phyloP scores from a whole-genome alignment of 768 basidiomycete species.

The Polyporus arcularius region DNA sequence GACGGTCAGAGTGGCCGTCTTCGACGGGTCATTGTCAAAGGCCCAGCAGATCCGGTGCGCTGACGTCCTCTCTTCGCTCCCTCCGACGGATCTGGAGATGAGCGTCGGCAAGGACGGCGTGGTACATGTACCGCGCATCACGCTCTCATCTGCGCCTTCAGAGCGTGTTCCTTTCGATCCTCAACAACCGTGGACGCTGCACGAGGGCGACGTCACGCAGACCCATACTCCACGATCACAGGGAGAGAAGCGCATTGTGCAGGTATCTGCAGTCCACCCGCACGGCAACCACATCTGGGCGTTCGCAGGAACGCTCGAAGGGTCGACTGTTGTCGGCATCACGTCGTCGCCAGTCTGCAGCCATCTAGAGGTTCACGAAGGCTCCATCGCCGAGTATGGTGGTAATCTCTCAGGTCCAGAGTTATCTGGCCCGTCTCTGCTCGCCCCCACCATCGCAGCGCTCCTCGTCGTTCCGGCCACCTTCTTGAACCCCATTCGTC shows the following conservation, averaged over 20 bases:
- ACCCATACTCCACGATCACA: background rate
- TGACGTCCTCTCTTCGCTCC: background rate
- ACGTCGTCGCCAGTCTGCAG: constrained; percentile 3
- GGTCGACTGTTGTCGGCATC: constrained; percentile 3
- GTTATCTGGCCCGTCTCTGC: background rate
- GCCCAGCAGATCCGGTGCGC: background rate
- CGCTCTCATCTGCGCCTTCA: constrained; percentile 3
- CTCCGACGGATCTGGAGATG: constrained; percentile 12
- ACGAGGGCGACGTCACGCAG: constrained; percentile 3
- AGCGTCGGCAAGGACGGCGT: constrained; percentile 10
- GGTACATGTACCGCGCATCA: constrained; percentile 13
- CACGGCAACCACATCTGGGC: background rate
- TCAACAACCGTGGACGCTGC: constrained; percentile 15
- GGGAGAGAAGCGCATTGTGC: constrained; percentile 1
- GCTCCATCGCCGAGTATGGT: background rate
- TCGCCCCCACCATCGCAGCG: background rate
- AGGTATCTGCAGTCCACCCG: background rate
- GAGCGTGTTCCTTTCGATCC: background rate
- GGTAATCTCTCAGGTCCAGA: background rate
- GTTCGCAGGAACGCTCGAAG: constrained; percentile 5
- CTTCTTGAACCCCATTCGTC: background rate
- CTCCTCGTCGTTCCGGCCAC: background rate
- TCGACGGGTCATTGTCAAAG: constrained; percentile 11
- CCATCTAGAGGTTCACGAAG: constrained; percentile 3
- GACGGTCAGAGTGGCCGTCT: constrained; percentile 32